Conservation (phyloP, 2,329 filamentous ascomycete genomes). For the Westerdykella ornata region DNA sequence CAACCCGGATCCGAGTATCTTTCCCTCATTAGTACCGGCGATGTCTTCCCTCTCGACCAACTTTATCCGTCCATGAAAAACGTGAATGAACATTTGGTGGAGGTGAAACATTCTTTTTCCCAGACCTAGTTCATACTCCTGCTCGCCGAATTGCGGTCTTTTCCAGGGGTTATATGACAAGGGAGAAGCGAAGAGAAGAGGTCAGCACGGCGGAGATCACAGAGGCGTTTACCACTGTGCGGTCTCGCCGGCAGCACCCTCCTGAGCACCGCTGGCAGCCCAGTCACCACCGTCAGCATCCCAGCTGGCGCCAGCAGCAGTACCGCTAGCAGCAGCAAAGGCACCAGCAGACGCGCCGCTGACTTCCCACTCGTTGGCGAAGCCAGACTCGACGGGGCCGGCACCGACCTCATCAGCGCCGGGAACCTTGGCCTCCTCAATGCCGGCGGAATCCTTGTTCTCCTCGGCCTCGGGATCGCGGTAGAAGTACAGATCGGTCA, state of each 20-base stretch:
- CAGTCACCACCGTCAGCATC: constrained; percentile 62
- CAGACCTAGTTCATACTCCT: constrained; percentile 28
- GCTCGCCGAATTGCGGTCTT: constrained; percentile 2
- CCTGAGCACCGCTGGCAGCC: constrained; percentile 51
- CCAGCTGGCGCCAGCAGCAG: constrained; percentile 57
- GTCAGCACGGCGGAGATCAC: constrained; percentile 21
- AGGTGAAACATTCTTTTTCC: constrained; percentile 17
- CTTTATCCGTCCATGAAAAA: constrained; percentile 6
- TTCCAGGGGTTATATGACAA: constrained; percentile 1
- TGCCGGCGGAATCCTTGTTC: constrained; percentile 79
- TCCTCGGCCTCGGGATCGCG: constrained; percentile 99
- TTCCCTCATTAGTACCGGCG: constrained; percentile 92
- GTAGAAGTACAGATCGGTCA: constrained; percentile 99
- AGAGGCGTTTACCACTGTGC: constrained; percentile 41
- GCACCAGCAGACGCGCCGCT: constrained; percentile 57
- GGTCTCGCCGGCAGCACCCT: constrained; percentile 29
- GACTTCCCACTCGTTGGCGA: constrained; percentile 82
- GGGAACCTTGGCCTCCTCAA: constrained; percentile 80
- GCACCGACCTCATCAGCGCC: constrained; percentile 78
- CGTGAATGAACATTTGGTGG: constrained; percentile 11
- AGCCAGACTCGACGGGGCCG: constrained; percentile 70
- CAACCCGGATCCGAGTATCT: constrained; percentile 66
- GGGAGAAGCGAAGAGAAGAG: constrained; percentile 27
- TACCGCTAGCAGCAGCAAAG: constrained; percentile 56
- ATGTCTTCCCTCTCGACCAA: constrained; percentile 26